Base-by-base conservation (phyloP, 2,329 filamentous ascomycete species). In the Aureobasidium sp. region DNA sequence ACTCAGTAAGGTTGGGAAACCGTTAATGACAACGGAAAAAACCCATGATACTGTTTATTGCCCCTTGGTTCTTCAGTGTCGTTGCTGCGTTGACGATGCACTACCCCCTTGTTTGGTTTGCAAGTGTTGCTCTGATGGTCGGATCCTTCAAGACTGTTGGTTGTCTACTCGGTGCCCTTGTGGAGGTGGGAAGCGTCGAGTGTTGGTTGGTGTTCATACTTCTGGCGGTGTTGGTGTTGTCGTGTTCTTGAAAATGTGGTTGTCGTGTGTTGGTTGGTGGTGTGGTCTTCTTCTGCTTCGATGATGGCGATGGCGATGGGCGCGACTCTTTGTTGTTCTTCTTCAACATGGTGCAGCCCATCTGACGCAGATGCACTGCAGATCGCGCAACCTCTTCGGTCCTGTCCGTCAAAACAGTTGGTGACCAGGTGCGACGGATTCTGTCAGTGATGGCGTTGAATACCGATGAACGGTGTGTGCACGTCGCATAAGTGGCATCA, bases 321-420 rank as follows among this genome's bases (percentile, higher is more conserved):
- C 48, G 48, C 48, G 31, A 36, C 48, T 22, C 48, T 52, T n/a
- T 52, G 48, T 52, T 34, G 31, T 52, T 52, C 48, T 31, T 52
- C 48, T 36, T 49, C 31, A 34, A 52, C 48, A 52, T 52, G 48
- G 48, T 52, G 48, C 48, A 52, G 48, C 42, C 42, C 31, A 52
- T 36, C 20, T 22, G 48, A 34, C 31, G 17, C 12, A 34, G 11
- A 52, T 37, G 17, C 48, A 36, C 29, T 52, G 48, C 48, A 52
- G 48, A 45, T n/a, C 36, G 48, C 14, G 48, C 48, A 52, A 44
- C 41, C 29, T 22, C 20, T 36, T 52, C n/a, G 29, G 31, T 17
- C 48, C 48, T 36, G 48, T 52, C 48, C 48, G 48, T 52, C 48
- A 52, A 36, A 52, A 52, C 48, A 52, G 31, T 36, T 45, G 22